phyloP scores from a whole-genome alignment of 139 green algal genomes.

The Chlorella sp. region DNA sequence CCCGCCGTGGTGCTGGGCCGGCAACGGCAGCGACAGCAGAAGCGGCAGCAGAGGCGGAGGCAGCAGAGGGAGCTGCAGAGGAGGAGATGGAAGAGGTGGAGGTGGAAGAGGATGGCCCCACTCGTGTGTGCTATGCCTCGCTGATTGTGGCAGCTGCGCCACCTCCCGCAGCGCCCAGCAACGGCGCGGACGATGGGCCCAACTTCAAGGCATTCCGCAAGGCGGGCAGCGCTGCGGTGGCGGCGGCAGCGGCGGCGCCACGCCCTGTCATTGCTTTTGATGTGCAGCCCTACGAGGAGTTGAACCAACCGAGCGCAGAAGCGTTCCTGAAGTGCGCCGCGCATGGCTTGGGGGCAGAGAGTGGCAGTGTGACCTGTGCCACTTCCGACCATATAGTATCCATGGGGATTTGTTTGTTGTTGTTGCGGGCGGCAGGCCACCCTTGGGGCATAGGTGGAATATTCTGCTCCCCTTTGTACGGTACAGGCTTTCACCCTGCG shows the following conservation, averaged over 20 bases:
- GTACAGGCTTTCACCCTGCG: too few relatives aligned
- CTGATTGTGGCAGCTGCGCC: not conserved
- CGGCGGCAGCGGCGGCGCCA: not conserved
- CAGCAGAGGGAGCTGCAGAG: not conserved
- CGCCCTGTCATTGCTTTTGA: not conserved
- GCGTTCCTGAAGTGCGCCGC: conserved; percentile 32
- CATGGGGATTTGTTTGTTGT: too few relatives aligned
- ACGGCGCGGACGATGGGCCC: not conserved
- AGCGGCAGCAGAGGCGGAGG: not conserved
- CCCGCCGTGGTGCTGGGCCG: not conserved
- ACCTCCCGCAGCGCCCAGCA: not conserved
- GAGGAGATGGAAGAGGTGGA: not conserved
- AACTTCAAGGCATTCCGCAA: conserved; percentile 32
- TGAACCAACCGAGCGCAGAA: not conserved
- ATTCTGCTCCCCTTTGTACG: too few relatives aligned
- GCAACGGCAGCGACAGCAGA: not conserved
- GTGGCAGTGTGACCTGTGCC: too few relatives aligned
- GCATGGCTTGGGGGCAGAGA: too few relatives aligned
- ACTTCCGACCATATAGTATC: too few relatives aligned
- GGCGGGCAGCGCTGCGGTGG: not conserved
- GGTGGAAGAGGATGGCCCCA: not conserved
- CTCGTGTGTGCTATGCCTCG: not conserved
- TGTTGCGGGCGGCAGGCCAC: too few relatives aligned
- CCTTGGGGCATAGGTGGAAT: too few relatives aligned
- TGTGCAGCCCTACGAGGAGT: conserved; percentile 1